Evolutionary conservation across 495 filamentous ascomycete species (phyloP).

Genomic region (Podospora pseudocomata): DNA sequence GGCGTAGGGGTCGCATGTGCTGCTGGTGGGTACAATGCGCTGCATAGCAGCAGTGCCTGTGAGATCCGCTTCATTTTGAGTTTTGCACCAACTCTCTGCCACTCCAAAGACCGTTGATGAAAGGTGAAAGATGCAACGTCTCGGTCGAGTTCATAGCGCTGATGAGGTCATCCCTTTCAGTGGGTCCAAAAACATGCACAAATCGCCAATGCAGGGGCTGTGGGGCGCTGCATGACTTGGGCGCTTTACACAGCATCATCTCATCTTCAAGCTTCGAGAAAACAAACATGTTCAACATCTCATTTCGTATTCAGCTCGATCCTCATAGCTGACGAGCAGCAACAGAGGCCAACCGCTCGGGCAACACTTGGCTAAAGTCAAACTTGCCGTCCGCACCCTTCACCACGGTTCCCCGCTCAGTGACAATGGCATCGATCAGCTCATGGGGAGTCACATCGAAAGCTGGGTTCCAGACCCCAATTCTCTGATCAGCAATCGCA

Average conservation of each 20-base stretch:
- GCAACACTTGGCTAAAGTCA: constrained; percentile 56
- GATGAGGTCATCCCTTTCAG: constrained; percentile 16
- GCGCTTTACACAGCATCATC: constrained; percentile 1
- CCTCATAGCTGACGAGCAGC: constrained; percentile 20
- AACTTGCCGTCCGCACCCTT: constrained; percentile 73
- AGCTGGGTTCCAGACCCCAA: constrained; percentile 90
- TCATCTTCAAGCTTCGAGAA: not conserved
- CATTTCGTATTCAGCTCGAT: not conserved
- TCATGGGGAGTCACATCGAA: constrained; percentile 89
- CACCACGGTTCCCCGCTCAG: constrained; percentile 83
- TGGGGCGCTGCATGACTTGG: not conserved
- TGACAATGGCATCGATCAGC: constrained; percentile 91
- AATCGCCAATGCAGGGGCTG: not conserved
- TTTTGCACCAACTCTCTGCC: not conserved
- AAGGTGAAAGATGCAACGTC: not conserved
- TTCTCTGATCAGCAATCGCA: constrained; percentile 73
- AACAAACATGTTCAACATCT: not conserved
- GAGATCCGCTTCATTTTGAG: constrained; percentile 17
- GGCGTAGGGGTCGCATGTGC: not conserved
- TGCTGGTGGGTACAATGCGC: constrained; percentile 8
- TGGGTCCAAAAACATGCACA: not conserved
- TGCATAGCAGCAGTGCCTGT: constrained; percentile 14
- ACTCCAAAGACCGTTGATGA: not conserved
- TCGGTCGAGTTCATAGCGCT: not conserved
- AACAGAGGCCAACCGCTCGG: constrained; percentile 46